Evolutionary conservation across 495 filamentous ascomycete genomes (phyloP).

Genomic region (Elasticomyces elasticus): DNA sequence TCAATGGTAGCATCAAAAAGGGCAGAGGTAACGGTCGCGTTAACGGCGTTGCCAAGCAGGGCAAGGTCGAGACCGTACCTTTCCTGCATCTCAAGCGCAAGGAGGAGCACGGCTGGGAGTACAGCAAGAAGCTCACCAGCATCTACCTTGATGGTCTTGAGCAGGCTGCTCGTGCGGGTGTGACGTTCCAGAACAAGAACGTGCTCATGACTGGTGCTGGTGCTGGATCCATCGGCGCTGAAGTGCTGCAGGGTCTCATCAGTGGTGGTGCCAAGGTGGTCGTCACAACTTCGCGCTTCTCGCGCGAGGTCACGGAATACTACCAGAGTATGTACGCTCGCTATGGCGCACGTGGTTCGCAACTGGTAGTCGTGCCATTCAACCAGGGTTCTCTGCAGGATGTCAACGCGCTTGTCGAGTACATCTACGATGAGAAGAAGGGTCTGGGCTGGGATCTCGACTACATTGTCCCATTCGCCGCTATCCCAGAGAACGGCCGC

Average conservation of each 20-base stretch:
- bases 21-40: constrained; percentile 47
- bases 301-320: constrained; percentile 95
- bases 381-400: constrained; percentile 98
- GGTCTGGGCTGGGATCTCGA: constrained; percentile 97
- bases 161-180: constrained; percentile 71
- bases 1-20: constrained; percentile 52
- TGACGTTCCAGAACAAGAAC: constrained; percentile 90
- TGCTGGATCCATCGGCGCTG: constrained; percentile 96
- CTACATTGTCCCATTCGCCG: constrained; percentile 91
- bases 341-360: constrained; percentile 84
- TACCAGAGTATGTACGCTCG: constrained; percentile 98
- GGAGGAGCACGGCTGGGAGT: constrained; percentile 91
- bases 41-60: constrained; percentile 54
- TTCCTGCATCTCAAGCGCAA: constrained; percentile 97
- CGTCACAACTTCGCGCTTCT: constrained; percentile 93
- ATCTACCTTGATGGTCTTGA: constrained; percentile 85
- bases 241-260: constrained; percentile 91
- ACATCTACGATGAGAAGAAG: constrained; percentile 94
- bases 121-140: constrained; percentile 94
- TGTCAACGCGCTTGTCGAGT: constrained; percentile 81
- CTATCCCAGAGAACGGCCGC: constrained; percentile 93
- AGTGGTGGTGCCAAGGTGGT: constrained; percentile 92
- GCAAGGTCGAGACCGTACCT: constrained; percentile 92
- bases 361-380: constrained; percentile 95
- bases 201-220: constrained; percentile 97